Percentiles rank a stretch among this genome's conserved stretches.
Evolutionary conservation across 352 stramenopile species (phyloP).

Genomic region (Phytophthora aleatoria): DNA sequence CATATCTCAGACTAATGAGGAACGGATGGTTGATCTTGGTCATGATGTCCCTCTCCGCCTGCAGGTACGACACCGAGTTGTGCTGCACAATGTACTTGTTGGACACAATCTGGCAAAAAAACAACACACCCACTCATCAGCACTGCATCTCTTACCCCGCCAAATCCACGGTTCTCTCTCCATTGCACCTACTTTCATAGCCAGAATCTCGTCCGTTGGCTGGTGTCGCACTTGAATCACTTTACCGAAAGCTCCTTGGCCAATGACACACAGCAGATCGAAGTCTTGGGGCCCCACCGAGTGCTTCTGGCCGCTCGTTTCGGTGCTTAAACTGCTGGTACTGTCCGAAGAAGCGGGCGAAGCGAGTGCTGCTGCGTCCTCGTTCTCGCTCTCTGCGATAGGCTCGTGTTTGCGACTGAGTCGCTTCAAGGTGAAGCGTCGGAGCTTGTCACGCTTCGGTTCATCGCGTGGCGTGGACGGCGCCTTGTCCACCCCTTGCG

Average conservation of each 20-base stretch:
- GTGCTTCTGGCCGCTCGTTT: conserved; percentile 13
- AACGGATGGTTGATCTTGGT: conserved; percentile 89
- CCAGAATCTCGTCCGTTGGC: conserved; percentile 74
- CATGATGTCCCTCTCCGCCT: conserved; percentile 87
- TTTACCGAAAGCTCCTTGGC: conserved; percentile 85
- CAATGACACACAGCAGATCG: conserved; percentile 83
- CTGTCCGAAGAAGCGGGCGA: conserved; percentile 12
- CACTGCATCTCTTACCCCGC: background rate
- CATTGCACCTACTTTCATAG: conserved; percentile 73
- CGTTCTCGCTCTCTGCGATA: conserved; percentile 36
- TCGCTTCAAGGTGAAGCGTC: conserved; percentile 42
- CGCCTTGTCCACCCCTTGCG: conserved; percentile 22
- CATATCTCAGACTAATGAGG: conserved; percentile 77
- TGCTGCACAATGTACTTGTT: conserved; percentile 89
- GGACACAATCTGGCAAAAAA: conserved; percentile 62
- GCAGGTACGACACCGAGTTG: conserved; percentile 79
- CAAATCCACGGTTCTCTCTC: conserved; percentile 1
- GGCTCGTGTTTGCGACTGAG: conserved; percentile 27
- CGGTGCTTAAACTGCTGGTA: conserved; percentile 25
- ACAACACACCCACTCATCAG: conserved; percentile 2
- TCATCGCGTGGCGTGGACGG: background rate
- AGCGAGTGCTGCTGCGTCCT: conserved; percentile 3
- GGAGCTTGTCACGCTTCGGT: conserved; percentile 15
- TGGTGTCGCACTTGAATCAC: conserved; percentile 85
- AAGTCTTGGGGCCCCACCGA: conserved; percentile 75